Evolutionary conservation across 208 protist species (phyloP), one percentile per base, ranked within the genome.

Genomic region (Vickermania spadyakhi): DNA sequence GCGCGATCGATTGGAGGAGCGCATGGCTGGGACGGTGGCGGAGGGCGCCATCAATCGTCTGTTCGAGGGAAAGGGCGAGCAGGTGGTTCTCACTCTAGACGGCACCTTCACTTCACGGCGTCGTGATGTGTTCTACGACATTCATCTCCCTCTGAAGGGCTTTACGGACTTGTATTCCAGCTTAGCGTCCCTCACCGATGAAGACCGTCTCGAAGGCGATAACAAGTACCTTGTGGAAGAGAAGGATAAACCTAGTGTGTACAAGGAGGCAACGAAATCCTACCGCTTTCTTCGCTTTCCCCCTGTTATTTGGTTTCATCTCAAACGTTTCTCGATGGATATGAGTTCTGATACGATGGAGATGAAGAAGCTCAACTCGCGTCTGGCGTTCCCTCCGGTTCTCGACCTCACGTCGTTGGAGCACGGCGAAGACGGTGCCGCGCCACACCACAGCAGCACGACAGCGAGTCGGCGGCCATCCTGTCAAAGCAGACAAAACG

Each of bases 301-400:
- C 5, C 79, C 84, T 36, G 84, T 96, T 22, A 84, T 86, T 28
- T 86, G 83, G 73, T 82, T 97, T 45, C 88, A 96, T 56, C 57
- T 97, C 31, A 97, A 96, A 65, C 81, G 93, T 58, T 97, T 96
- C 66, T 84, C 93, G 27, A 92, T 94, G 70, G 82, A 94, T 62
- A 62, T 92, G 18, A 85, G 65, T 27, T 89, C 84, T 28, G 81
- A 81, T 3, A 78, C 69, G 53, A 72, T 91, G 18, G 81, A 90
- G 67, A 89, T 88, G 82, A 81, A 77, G 41, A 94, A 94, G 61
- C 68, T 94, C 27, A 90, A 91, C 62, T 70, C 66, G 27, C 66
- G 64, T 31, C 29, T 94, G n/a, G 80, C 84, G 60, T 94, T 92
- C 66, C 88, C 84, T 0, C 66, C 84, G 7, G 80, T 72, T 30